Base-by-base conservation (phyloP, 768 basidiomycete genomes). In the Leucosporidium yakuticum region DNA sequence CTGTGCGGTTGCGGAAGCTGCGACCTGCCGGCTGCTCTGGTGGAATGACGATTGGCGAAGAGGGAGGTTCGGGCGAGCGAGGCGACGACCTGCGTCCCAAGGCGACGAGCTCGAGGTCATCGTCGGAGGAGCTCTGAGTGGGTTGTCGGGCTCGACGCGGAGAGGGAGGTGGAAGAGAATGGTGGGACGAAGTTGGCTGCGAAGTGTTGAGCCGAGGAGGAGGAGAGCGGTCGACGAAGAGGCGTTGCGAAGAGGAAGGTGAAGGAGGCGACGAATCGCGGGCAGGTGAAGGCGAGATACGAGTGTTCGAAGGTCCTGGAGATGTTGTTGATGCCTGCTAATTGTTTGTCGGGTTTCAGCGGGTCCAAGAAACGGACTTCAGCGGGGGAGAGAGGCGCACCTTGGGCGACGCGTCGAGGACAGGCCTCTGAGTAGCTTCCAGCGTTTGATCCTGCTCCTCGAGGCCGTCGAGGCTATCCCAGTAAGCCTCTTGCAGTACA, bases 1-100 rank as follows among this genome's bases (percentile, higher is more conserved):
- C 60, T 1, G 66, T 73, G 19, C 73, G 73, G 15, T 61, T 66
- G 23, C 69, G 73, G 49, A 73, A 29, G 19, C 69, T 47, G 36
- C 73, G 73, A 1, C 65, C 63, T 20, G 39, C 49, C n/a, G 21
- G 50, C 50, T 51, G 8, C 8, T 51, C 50, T 9, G 21, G 9
- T 51, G 25, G 23, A 3, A 23, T 27, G 15, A 51, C 50, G 50
- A 51, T 17, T 23, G 50, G 50, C 25, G 25, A 23, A 14, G 50
- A 51, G 50, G 50, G 14, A 23, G 50, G 50, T 9, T 23, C 23
- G 50, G 50, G 50, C 4, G 50, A 51, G 50, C 21, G 50, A n/a
- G 15, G 6, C 23, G 50, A 21, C 23, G 50, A 51, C 50, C 23
- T 23, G 25, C 23, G 25, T 23, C 3, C 25, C n/a, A 21, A 17